These are phyloP conservation scores for Neltuma alba DNA, from an alignment of 306 rosid genomes.

Conservation along the genomic window DNA sequence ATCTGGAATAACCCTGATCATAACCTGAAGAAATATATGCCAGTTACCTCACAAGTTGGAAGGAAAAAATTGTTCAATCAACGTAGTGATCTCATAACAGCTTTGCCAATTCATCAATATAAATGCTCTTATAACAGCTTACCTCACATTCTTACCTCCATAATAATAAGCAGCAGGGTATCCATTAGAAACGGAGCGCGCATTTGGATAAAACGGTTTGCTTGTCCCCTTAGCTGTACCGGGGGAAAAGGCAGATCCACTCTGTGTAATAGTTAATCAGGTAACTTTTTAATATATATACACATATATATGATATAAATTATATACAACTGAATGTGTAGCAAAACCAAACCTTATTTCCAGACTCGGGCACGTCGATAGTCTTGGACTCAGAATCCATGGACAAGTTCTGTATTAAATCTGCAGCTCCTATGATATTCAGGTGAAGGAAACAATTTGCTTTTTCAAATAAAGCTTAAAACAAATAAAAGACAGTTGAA, in stretches of 20 bases:
- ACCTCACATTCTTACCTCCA: conserved; percentile 70
- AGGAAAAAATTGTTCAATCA: conserved; percentile 1
- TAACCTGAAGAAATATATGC: conserved; percentile 37
- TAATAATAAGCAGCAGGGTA: conserved; percentile 48
- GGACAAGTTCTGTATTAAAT: conserved; percentile 50
- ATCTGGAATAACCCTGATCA: conserved; percentile 44
- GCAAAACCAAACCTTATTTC: conserved; percentile 42
- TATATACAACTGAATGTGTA: background rate
- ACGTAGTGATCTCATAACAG: background rate
- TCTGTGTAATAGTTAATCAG: conserved; percentile 32
- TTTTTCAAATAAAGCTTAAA: background rate
- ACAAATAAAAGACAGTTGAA: conserved; percentile 5
- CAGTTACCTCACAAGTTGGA: background rate
- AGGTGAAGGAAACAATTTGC: conserved; percentile 23
- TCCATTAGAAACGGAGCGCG: conserved; percentile 40
- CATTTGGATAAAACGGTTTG: conserved; percentile 54
- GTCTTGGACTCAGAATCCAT: conserved; percentile 45
- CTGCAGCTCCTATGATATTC: conserved; percentile 40
- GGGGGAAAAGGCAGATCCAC: conserved; percentile 37
- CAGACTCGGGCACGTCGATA: conserved; percentile 33
- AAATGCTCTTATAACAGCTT: conserved; percentile 30
- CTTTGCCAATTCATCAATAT: background rate
- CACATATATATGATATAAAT: background rate
- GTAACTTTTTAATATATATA: background rate
- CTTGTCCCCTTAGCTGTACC: conserved; percentile 31